phyloP scores from a whole-genome alignment of 306 rosid genomes.

The Trichosanthes cucumerina region DNA sequence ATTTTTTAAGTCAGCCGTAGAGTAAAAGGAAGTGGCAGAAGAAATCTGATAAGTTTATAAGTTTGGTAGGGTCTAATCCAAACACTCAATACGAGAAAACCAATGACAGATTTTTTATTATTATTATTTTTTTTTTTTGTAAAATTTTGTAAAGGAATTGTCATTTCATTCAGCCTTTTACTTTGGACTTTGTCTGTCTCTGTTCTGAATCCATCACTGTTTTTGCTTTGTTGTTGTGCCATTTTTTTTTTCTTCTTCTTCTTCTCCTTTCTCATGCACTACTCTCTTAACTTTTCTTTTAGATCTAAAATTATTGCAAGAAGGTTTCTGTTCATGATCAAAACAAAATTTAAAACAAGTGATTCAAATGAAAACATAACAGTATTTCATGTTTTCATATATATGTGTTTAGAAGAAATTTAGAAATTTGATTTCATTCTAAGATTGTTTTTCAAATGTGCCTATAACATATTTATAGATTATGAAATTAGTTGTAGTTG shows the following conservation, averaged over 20 bases:
- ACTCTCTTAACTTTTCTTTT: not conserved
- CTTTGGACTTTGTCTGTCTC: not conserved
- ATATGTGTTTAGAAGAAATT: no score
- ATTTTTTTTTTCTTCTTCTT: not conserved
- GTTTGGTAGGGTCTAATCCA: not conserved
- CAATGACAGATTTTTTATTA: not conserved
- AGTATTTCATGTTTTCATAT: no score
- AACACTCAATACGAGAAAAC: conserved; percentile 2
- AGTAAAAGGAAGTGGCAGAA: conserved; percentile 3
- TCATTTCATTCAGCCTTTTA: conserved; percentile 1
- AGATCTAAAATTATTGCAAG: not conserved
- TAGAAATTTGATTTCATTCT: no score
- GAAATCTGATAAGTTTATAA: not conserved
- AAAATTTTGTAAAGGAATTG: not conserved
- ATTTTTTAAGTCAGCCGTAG: not conserved
- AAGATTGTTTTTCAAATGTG: no score
- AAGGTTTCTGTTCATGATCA: no score
- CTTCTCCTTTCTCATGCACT: not conserved
- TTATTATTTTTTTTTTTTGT: not conserved
- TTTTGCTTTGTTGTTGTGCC: not conserved
- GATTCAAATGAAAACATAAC: no score
- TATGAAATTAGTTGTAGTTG: no score
- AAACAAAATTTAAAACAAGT: no score
- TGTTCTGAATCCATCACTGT: not conserved
- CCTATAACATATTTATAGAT: no score